Conservation (phyloP, 2,329 filamentous ascomycete species). For the Metarhizium robertsii region DNA sequence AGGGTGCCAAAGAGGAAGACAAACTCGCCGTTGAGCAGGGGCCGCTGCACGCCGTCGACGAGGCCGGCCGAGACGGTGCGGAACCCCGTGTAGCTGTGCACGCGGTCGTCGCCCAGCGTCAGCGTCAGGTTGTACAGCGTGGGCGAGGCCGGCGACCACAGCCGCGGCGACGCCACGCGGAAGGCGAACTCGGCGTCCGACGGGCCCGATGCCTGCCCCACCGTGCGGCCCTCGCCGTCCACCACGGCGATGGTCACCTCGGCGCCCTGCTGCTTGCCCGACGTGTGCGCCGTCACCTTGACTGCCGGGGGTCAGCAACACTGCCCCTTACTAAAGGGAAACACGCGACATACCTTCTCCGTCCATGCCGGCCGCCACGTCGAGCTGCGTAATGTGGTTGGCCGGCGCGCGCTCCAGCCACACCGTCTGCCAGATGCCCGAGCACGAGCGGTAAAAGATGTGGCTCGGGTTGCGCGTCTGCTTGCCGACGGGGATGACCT, state of each 20-base stretch:
- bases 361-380: constrained; percentile 48
- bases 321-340: no score
- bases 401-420: constrained; percentile 58
- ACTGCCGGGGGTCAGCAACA: constrained; percentile 15
- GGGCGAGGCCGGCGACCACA: constrained; percentile 58
- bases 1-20: constrained; percentile 59
- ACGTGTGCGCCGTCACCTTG: constrained; percentile 44
- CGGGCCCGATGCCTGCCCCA: constrained; percentile 33
- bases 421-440: constrained; percentile 66
- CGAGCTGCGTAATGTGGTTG: constrained; percentile 47
- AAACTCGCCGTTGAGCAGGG: constrained; percentile 59
- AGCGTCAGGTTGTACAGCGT: constrained; percentile 56
- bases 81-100: constrained; percentile 61
- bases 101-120: constrained; percentile 37
- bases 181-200: constrained; percentile 46
- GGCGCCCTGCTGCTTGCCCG: constrained; percentile 22
- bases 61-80: constrained; percentile 49
- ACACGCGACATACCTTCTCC: constrained; percentile 32
- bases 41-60: constrained; percentile 49
- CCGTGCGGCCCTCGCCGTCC: constrained; percentile 25
- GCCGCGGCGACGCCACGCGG: constrained; percentile 39
- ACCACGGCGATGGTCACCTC: constrained; percentile 26
- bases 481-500: constrained; percentile 57
- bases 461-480: constrained; percentile 47
- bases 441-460: constrained; percentile 65